Evolutionary conservation across 2,329 filamentous ascomycete species (phyloP).

Genomic region (Colletotrichum musicola): DNA sequence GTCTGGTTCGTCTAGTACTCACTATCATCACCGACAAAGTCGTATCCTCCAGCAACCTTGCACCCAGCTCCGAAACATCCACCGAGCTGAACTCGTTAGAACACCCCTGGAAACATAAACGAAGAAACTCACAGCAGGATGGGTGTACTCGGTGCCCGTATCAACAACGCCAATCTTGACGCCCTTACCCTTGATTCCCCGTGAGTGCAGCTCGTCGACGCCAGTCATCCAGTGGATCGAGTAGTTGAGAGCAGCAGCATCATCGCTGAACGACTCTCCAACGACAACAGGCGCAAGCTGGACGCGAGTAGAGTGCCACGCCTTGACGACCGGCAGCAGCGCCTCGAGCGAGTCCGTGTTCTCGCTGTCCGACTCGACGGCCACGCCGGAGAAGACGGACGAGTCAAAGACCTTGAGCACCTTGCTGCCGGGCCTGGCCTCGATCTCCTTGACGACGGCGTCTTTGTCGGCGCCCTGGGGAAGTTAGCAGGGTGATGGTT

Average conservation of each 20-base stretch:
- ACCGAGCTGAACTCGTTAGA: constrained; percentile 48
- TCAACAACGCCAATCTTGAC: constrained; percentile 55
- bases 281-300: constrained; percentile 32
- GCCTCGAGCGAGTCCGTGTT: constrained; percentile 41
- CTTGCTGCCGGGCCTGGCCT: constrained; percentile 23
- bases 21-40: constrained; percentile 44
- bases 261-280: constrained; percentile 30
- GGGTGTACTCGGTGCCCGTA: constrained; percentile 55
- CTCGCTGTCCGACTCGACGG: constrained; percentile 37
- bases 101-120: too few relatives aligned
- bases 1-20: constrained; percentile 20
- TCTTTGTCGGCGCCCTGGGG: constrained; percentile 27
- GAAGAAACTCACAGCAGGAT: constrained; percentile 47
- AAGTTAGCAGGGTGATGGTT: background rate
- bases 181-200: constrained; percentile 53
- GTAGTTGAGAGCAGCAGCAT: constrained; percentile 45
- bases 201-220: constrained; percentile 53
- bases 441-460: constrained; percentile 32
- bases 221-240: constrained; percentile 54
- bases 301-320: constrained; percentile 37
- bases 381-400: constrained; percentile 46
- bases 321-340: constrained; percentile 28
- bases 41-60: constrained; percentile 44
- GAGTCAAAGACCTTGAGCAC: constrained; percentile 42
- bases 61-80: constrained; percentile 62